Base-by-base conservation (phyloP, 306 rosid genomes). In the Elaeagnus macrophylla region DNA sequence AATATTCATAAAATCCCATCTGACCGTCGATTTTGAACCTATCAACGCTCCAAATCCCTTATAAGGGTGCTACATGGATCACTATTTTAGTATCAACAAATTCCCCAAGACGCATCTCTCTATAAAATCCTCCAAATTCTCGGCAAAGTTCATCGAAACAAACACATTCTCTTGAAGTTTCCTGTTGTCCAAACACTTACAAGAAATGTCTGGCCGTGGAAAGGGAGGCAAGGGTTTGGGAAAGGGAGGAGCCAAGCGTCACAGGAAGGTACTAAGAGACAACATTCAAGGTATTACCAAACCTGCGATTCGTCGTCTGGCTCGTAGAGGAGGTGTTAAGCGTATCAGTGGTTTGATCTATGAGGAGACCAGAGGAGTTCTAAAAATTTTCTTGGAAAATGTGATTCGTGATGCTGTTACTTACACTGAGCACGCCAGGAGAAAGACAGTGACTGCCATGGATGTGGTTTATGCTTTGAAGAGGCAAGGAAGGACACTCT, bases 221-320 rank as follows among this genome's bases (percentile, higher is more conserved):
- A 79, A 79, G 71, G 84, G 84, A 1, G 84, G 84, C 36, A 79
- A 79, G 78, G 84, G 84, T 0, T 59, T 75, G 66, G 84, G 84
- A 18, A 79, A 79, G 19, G 84, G 84, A 36, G 84, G 84, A 38
- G 84, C 84, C 0, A 79, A 79, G 56, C 78, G 78, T 6, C 84
- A 72, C 18, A 53, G 78, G 57, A 79, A 79, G 81, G 84, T 79
- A 0, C 69, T 79, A 5, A 18, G 81, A 13, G 84, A 78, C n/a
- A n/a, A n/a, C n/a, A n/a, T n/a, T n/a, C n/a, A n/a, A n/a, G n/a
- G n/a, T n/a, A n/a, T n/a, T n/a, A n/a, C n/a, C n/a, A n/a, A n/a
- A n/a, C n/a, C n/a, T n/a, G n/a, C n/a, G n/a, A n/a, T n/a, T n/a
- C n/a, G n/a, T n/a, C n/a, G n/a, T n/a, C n/a, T n/a, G n/a, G n/a